phyloP scores from a whole-genome alignment of 805 yeast genomes.

The Pichia californica region DNA sequence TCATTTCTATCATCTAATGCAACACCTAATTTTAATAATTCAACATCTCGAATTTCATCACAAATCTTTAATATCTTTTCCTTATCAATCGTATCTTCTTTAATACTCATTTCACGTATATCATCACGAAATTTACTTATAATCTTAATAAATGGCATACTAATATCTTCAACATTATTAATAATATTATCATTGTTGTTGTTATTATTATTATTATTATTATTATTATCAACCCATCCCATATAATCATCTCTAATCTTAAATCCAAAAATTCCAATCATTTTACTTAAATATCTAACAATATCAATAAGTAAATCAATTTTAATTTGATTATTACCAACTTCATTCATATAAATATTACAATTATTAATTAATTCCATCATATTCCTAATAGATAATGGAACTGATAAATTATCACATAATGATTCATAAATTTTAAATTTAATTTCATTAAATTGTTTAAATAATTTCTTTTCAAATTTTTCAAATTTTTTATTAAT shows the following conservation, averaged over 20 bases:
- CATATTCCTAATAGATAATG: conserved; percentile 59
- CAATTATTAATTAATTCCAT: conserved; percentile 63
- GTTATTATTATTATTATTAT: conserved; percentile 10
- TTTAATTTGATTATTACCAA: conserved; percentile 44
- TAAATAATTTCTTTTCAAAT: conserved; percentile 46
- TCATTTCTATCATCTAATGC: conserved; percentile 83
- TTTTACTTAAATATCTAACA: conserved; percentile 64
- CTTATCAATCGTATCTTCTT: conserved; percentile 40
- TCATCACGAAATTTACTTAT: conserved; percentile 76
- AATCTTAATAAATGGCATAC: conserved; percentile 73
- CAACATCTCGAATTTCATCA: conserved; percentile 68
- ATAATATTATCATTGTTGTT: background rate
- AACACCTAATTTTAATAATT: conserved; percentile 68
- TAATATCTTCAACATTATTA: conserved; percentile 50
- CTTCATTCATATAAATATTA: conserved; percentile 64
- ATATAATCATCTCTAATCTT: conserved; percentile 58
- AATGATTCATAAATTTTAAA: conserved; percentile 65
- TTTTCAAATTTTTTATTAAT: conserved; percentile 56
- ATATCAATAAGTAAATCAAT: conserved; percentile 62
- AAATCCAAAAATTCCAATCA: conserved; percentile 71
- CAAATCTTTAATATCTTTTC: conserved; percentile 56
- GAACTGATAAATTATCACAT: conserved; percentile 83
- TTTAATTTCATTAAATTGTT: conserved; percentile 43
- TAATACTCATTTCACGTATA: conserved; percentile 71
- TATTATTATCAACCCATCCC: conserved; percentile 63